A percentile compares a stretch with the other conserved stretches of the same genome.
phyloP scores from a whole-genome alignment of 306 rosid genomes.

The Glycine tomentella region DNA sequence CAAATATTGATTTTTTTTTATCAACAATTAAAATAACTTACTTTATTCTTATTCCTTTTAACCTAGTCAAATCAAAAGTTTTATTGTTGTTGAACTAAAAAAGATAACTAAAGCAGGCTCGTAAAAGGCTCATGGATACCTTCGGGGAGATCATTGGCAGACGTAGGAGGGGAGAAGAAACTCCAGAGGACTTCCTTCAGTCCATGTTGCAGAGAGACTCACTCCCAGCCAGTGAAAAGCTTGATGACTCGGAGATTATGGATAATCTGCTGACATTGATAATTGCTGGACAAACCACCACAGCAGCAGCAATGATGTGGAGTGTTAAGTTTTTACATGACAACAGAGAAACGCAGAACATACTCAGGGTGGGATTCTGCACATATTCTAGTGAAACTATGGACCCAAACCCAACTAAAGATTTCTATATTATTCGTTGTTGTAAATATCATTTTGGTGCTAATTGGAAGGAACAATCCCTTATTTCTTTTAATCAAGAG shows the following conservation, averaged over 20 bases:
- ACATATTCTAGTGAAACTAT: neutral
- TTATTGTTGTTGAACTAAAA: conserved; percentile 38
- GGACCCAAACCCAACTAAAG: neutral
- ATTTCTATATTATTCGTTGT: neutral
- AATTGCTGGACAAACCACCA: conserved; percentile 74
- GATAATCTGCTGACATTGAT: conserved; percentile 76
- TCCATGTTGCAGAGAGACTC: conserved; percentile 66
- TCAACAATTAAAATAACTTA: neutral
- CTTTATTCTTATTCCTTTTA: neutral
- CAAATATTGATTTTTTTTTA: neutral
- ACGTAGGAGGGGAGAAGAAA: conserved; percentile 63
- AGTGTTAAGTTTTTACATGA: conserved; percentile 75
- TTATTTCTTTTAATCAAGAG: neutral
- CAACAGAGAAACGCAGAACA: conserved; percentile 63
- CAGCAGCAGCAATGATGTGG: conserved; percentile 87
- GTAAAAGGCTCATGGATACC: conserved; percentile 61
- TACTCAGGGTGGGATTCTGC: conserved; percentile 64
- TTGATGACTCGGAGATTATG: conserved; percentile 69
- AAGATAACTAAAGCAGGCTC: conserved; percentile 59
- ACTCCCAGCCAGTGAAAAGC: conserved; percentile 58
- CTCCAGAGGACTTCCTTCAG: conserved; percentile 63
- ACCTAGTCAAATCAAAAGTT: neutral
- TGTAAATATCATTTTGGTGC: conserved; percentile 18
- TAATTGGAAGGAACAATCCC: neutral
- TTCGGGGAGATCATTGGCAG: conserved; percentile 59